Conservation (phyloP, 768 basidiomycete genomes). For the Terana coerulea region DNA sequence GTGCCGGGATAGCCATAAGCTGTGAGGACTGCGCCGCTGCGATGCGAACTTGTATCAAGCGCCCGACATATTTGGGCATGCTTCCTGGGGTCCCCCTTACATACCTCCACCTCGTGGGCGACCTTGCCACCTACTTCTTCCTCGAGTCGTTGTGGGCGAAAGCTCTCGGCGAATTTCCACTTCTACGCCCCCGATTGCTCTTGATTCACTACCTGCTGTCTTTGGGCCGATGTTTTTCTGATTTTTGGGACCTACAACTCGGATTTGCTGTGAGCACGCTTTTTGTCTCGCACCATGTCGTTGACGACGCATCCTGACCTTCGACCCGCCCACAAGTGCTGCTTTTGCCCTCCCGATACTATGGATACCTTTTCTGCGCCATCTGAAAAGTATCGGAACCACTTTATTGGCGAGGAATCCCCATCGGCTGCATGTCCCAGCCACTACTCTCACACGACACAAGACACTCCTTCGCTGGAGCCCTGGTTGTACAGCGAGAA, state of each 20-base stretch:
- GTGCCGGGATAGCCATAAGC: too few species aligned
- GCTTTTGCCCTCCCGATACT: constrained; percentile 9
- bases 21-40: too few species aligned
- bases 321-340: constrained; percentile 4
- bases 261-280: constrained; percentile 15
- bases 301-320: constrained; percentile 6
- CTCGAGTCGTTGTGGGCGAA: constrained; percentile 11
- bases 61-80: not conserved
- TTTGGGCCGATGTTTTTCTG: constrained; percentile 10
- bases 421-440: constrained; percentile 8
- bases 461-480: not conserved
- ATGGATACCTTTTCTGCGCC: constrained; percentile 8
- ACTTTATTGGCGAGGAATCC: constrained; percentile 4
- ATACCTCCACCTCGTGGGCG: constrained; percentile 7
- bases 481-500: constrained; percentile 1
- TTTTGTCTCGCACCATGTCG: constrained; percentile 9
- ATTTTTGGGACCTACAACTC: constrained; percentile 1
- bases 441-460: constrained; percentile 8
- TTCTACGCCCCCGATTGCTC: not conserved
- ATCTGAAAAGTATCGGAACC: not conserved
- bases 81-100: constrained; percentile 6
- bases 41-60: too few species aligned
- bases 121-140: constrained; percentile 8
- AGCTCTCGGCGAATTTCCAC: constrained; percentile 9
- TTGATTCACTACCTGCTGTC: constrained; percentile 4